Conservation (phyloP, 2,329 filamentous ascomycete genomes). For the Fusarium dlaminii region DNA sequence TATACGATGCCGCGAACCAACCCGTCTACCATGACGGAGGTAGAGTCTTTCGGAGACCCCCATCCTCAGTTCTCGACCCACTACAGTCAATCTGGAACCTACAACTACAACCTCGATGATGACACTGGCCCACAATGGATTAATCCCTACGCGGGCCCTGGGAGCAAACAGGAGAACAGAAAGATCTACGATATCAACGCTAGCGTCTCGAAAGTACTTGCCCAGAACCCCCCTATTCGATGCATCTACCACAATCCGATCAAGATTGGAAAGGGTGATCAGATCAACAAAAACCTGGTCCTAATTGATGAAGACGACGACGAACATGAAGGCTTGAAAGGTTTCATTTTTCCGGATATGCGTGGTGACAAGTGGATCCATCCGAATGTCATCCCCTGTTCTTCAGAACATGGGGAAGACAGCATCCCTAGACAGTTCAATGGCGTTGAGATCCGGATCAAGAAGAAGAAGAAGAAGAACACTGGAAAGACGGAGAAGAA, state of each 20-base stretch:
- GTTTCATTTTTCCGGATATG: background rate
- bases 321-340: background rate
- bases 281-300: background rate
- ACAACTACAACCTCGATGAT: background rate
- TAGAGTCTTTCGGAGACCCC: background rate
- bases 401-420: background rate
- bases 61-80: too few relatives aligned
- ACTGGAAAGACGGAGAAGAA: background rate
- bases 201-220: background rate
- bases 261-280: background rate
- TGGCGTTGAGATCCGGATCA: background rate
- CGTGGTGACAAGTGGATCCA: background rate
- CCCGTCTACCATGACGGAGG: rapidly evolving
- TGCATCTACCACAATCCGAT: background rate
- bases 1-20: too few relatives aligned
- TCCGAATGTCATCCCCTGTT: rapidly evolving
- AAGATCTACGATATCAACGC: background rate
- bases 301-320: background rate
- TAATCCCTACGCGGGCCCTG: background rate
- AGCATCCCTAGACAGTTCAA: background rate
- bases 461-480: too few relatives aligned
- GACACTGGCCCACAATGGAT: background rate
- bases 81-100: background rate
- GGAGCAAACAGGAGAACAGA: background rate
- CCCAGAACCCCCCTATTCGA: background rate